phyloP scores from a whole-genome alignment of 176 grass and related monocot species.

The Microstegium vimineum region DNA sequence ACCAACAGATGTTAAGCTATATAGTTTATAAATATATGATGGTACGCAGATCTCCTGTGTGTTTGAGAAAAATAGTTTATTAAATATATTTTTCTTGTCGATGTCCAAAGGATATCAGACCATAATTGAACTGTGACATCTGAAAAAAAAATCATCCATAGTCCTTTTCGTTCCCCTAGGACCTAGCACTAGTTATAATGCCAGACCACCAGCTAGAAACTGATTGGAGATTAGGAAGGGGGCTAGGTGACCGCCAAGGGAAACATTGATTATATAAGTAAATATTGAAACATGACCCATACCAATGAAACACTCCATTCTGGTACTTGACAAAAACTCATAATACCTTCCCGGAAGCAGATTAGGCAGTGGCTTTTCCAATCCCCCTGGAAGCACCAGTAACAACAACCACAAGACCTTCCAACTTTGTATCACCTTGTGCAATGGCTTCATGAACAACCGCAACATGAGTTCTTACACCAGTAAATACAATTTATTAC shows the following conservation, averaged over 20 bases:
- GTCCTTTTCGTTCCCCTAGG: neutral
- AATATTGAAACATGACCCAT: neutral
- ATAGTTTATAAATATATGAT: neutral
- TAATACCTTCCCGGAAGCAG: neutral
- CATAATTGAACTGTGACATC: neutral
- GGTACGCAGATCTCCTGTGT: neutral
- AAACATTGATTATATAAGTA: neutral
- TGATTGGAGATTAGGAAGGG: neutral
- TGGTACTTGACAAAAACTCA: neutral
- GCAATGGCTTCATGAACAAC: slow-evolving; percentile 44
- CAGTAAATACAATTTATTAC: slow-evolving; percentile 23
- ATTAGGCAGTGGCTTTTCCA: slow-evolving; percentile 57
- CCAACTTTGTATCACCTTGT: slow-evolving; percentile 45
- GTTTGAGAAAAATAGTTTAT: neutral
- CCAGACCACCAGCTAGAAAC: neutral
- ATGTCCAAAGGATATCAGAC: neutral
- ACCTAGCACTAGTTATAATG: neutral
- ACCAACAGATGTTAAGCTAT: neutral
- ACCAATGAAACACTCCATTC: neutral
- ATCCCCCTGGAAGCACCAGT: slow-evolving; percentile 96
- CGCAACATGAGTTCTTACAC: slow-evolving; percentile 60
- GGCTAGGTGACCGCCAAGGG: neutral
- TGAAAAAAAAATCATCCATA: neutral
- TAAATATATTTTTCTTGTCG: neutral
- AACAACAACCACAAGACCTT: slow-evolving; percentile 80